Percentiles rank a stretch among this genome's conserved stretches.
Conservation (phyloP, 2,329 filamentous ascomycete genomes). For the Graphilbum sp. region DNA sequence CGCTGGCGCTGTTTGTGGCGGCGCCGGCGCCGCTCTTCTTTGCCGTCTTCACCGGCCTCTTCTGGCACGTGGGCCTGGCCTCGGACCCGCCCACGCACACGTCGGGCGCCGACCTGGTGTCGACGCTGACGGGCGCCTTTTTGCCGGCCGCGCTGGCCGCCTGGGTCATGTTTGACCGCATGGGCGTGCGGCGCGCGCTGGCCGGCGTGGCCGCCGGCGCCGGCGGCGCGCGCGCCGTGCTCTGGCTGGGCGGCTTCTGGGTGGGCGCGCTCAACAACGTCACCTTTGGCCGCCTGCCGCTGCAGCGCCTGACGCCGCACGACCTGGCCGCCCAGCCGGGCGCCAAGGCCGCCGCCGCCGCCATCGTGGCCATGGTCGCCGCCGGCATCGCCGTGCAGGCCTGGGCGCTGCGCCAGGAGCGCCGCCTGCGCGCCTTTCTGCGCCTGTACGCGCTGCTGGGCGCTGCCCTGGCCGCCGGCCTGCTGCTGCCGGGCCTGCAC, state of each 20-base stretch:
- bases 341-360: constrained; percentile 63
- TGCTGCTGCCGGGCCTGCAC: constrained; percentile 59
- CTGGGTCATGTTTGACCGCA: constrained; percentile 76
- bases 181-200: constrained; percentile 58
- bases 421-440: constrained; percentile 60
- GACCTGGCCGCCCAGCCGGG: constrained; percentile 83
- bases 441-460: constrained; percentile 59
- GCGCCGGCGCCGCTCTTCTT: constrained; percentile 74
- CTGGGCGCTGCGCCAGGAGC: constrained; percentile 76
- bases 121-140: constrained; percentile 63
- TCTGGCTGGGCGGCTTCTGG: constrained; percentile 86
- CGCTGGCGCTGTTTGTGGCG: constrained; percentile 68
- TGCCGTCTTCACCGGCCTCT: constrained; percentile 63
- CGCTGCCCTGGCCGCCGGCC: constrained; percentile 48
- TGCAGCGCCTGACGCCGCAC: constrained; percentile 77
- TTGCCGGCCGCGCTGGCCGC: constrained; percentile 76
- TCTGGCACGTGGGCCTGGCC: constrained; percentile 79
- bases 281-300: constrained; percentile 86
- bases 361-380: constrained; percentile 43
- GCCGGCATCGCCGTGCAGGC: constrained; percentile 58
- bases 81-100: constrained; percentile 65
- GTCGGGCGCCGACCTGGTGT: constrained; percentile 55
- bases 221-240: constrained; percentile 61
- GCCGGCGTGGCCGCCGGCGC: constrained; percentile 45
- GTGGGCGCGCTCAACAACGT: constrained; percentile 87